Evolutionary conservation across 768 basidiomycete genomes (phyloP).

Genomic region (Antrodiella citrinella): DNA sequence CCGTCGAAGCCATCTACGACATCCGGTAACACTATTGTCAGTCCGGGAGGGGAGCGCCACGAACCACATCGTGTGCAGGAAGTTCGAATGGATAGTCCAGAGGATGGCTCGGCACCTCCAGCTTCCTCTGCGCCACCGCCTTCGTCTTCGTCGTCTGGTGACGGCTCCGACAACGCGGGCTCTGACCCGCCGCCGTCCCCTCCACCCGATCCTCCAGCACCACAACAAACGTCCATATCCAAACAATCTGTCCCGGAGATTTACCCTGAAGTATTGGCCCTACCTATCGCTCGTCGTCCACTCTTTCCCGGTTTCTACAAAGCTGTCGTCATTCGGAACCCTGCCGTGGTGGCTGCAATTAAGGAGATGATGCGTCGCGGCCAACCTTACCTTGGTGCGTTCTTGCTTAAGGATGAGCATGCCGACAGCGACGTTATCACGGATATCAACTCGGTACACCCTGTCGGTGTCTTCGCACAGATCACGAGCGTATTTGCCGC

Average conservation of each 20-base stretch:
- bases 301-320: slow-evolving; percentile 98
- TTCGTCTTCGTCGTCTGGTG: slow-evolving; percentile 34
- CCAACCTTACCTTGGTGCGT: slow-evolving; percentile 95
- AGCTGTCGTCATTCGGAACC: slow-evolving; percentile 89
- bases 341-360: slow-evolving; percentile 85
- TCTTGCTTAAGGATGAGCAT: slow-evolving; percentile 90
- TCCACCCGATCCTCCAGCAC: slow-evolving; percentile 28
- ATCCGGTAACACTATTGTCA: slow-evolving; percentile 7
- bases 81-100: slow-evolving; percentile 16
- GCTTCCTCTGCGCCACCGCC: slow-evolving; percentile 29
- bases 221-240: slow-evolving; percentile 51
- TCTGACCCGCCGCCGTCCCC: slow-evolving; percentile 35
- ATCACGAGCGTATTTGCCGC: slow-evolving; percentile 89
- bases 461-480: slow-evolving; percentile 94
- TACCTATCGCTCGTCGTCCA: slow-evolving; percentile 91
- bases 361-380: slow-evolving; percentile 96
- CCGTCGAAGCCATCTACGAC: slow-evolving; percentile 3
- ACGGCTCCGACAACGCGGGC: slow-evolving; percentile 18
- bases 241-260: slow-evolving; percentile 83
- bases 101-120: slow-evolving; percentile 22
- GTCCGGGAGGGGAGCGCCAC: slow-evolving; percentile 7
- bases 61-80: slow-evolving; percentile 3
- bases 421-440: slow-evolving; percentile 90
- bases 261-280: slow-evolving; percentile 90
- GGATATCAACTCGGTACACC: slow-evolving; percentile 79